phyloP scores from a whole-genome alignment of 2,329 filamentous ascomycete species.

The Fusarium solani-melongenae region DNA sequence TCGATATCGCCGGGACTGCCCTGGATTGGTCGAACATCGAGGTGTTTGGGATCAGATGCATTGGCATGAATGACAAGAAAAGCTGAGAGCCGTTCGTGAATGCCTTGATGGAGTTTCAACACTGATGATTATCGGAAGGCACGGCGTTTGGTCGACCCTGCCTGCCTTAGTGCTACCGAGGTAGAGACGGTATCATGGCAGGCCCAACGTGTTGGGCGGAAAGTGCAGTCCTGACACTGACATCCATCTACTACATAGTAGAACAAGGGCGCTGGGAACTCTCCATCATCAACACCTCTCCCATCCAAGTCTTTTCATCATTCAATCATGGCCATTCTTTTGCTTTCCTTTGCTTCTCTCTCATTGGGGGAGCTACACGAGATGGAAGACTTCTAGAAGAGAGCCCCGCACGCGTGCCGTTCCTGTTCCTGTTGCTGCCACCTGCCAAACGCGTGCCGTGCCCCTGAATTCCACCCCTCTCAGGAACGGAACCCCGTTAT shows the following conservation, averaged over 20 bases:
- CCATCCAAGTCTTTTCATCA: background rate
- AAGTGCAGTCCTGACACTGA: background rate
- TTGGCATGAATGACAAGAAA: background rate
- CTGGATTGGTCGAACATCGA: background rate
- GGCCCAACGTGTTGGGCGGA: background rate
- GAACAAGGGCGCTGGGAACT: background rate
- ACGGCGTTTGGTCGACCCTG: background rate
- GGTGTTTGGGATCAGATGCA: background rate
- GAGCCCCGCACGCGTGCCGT: constrained; percentile 34
- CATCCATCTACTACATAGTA: background rate
- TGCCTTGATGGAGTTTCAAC: background rate
- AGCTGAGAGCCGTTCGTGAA: background rate
- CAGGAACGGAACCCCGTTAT: constrained; percentile 1
- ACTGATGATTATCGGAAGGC: background rate
- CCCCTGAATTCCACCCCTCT: constrained; percentile 14
- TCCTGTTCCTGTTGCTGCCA: constrained; percentile 14
- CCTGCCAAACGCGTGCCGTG: constrained; percentile 22
- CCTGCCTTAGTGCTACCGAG: background rate
- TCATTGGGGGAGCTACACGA: constrained; percentile 26
- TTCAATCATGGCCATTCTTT: background rate
- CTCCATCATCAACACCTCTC: background rate
- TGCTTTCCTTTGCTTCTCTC: background rate
- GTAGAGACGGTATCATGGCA: background rate
- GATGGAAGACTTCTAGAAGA: constrained; percentile 44
- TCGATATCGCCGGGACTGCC: background rate